These are phyloP conservation scores for Nicotiana knightiana DNA, from an alignment of 257 asterid species.

Conservation along the genomic window DNA sequence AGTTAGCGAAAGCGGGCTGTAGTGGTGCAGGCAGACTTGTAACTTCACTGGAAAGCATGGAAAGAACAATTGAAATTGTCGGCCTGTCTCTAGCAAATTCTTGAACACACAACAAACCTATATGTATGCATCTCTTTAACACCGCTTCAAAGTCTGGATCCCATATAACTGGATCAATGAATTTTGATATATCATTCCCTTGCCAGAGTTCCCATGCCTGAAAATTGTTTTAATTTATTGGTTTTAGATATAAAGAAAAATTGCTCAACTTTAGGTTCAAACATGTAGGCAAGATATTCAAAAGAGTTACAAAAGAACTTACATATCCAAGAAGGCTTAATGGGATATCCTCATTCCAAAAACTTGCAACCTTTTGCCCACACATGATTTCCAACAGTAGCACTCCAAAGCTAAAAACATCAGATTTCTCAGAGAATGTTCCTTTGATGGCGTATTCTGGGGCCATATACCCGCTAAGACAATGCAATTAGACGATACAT, in stretches of 20 bases:
- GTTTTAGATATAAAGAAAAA: not conserved
- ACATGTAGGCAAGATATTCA: not conserved
- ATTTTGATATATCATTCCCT: constrained; percentile 23
- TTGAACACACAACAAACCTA: constrained; percentile 54
- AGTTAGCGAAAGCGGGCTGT: constrained; percentile 35
- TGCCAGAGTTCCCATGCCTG: constrained; percentile 65
- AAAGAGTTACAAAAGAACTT: constrained; percentile 14
- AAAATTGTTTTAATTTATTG: not conserved
- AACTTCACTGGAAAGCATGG: constrained; percentile 40
- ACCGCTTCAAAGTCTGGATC: constrained; percentile 23
- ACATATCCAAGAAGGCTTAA: constrained; percentile 57
- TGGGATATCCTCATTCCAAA: constrained; percentile 39
- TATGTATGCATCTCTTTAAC: constrained; percentile 36
- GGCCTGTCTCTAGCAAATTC: constrained; percentile 48
- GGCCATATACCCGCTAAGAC: constrained; percentile 56
- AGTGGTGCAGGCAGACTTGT: constrained; percentile 25
- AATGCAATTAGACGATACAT: not conserved
- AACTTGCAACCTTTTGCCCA: constrained; percentile 45
- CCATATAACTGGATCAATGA: constrained; percentile 42
- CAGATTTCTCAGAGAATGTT: constrained; percentile 50
- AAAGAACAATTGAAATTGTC: constrained; percentile 33
- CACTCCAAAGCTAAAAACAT: constrained; percentile 57
- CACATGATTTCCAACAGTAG: constrained; percentile 48
- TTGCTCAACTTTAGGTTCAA: too few species aligned
- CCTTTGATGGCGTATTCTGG: constrained; percentile 72